These are phyloP conservation scores for Venturia oleaginea DNA, from an alignment of 2,329 filamentous ascomycete genomes.

Conservation along the genomic window DNA sequence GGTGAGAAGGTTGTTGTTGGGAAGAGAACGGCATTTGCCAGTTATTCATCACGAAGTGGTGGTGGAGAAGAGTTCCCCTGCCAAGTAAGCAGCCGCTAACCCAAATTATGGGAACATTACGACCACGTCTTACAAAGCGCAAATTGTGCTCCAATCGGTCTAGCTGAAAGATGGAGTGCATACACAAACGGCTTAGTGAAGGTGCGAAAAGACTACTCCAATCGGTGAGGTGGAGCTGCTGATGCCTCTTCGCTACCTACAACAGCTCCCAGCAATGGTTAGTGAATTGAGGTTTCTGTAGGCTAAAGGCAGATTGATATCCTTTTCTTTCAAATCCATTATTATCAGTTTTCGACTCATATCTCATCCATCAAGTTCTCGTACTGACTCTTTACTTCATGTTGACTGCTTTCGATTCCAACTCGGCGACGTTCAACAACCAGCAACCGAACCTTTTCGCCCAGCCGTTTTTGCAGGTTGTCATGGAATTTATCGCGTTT, in stretches of 20 bases:
- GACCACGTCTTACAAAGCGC: background rate
- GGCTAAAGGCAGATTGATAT: background rate
- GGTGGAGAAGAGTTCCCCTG: background rate
- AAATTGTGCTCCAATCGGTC: background rate
- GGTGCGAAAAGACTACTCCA: background rate
- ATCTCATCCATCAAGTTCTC: too few relatives aligned
- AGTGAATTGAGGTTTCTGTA: background rate
- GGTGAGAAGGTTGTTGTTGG: too few relatives aligned
- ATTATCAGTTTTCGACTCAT: background rate
- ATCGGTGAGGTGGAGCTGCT: too few relatives aligned
- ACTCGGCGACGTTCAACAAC: background rate
- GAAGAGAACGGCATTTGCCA: too few relatives aligned
- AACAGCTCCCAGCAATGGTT: background rate
- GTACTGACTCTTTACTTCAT: background rate
- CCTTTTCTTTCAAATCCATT: background rate
- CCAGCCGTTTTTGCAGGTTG: background rate
- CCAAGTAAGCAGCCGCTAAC: background rate
- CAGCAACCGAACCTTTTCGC: background rate
- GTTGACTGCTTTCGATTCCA: background rate
- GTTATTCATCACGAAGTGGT: background rate
- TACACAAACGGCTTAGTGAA: background rate
- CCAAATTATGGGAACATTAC: background rate
- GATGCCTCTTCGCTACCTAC: too few relatives aligned
- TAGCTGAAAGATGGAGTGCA: background rate
- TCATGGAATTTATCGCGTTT: background rate